These are phyloP conservation scores for Cruciata laevipes DNA, from an alignment of 257 asterid species.

Conservation along the genomic window DNA sequence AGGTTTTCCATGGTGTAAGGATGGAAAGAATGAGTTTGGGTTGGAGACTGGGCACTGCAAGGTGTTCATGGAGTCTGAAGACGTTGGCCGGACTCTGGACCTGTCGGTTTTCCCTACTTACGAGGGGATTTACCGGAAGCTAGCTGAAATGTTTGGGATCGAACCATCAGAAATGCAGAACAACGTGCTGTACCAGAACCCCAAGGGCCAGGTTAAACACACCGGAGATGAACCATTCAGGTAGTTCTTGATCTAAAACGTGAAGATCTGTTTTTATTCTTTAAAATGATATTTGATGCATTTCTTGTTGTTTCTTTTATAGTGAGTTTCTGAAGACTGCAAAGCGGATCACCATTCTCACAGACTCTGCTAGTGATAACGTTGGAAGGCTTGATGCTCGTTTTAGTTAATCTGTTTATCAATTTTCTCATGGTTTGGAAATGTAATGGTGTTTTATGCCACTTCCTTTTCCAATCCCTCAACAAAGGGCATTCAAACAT, in stretches of 20 bases:
- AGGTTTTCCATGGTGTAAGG: slow-evolving; percentile 32
- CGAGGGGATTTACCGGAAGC: slow-evolving; percentile 42
- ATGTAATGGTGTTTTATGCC: background rate
- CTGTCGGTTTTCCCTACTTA: slow-evolving; percentile 37
- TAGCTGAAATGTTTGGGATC: slow-evolving; percentile 44
- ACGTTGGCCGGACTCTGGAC: slow-evolving; percentile 53
- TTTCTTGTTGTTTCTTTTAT: slow-evolving; percentile 17
- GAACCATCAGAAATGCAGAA: slow-evolving; percentile 44
- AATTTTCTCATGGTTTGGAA: slow-evolving; percentile 9
- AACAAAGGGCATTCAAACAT: background rate
- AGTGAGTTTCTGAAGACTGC: slow-evolving; percentile 58
- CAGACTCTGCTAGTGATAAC: slow-evolving; percentile 54
- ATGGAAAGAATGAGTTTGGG: slow-evolving; percentile 28
- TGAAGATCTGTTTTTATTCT: background rate
- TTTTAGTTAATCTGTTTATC: slow-evolving; percentile 1
- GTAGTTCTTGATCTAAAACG: slow-evolving; percentile 18
- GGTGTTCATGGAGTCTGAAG: slow-evolving; percentile 59
- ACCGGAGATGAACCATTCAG: slow-evolving; percentile 60
- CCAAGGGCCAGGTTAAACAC: slow-evolving; percentile 36
- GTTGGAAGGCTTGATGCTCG: slow-evolving; percentile 11
- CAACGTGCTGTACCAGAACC: slow-evolving; percentile 46
- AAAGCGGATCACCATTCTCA: slow-evolving; percentile 45
- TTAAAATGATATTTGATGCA: background rate
- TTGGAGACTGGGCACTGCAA: slow-evolving; percentile 46
- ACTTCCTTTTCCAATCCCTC: slow-evolving; percentile 5